Base-by-base conservation (phyloP, 1,284 basidiomycete genomes). In the Coniophora puteana region DNA sequence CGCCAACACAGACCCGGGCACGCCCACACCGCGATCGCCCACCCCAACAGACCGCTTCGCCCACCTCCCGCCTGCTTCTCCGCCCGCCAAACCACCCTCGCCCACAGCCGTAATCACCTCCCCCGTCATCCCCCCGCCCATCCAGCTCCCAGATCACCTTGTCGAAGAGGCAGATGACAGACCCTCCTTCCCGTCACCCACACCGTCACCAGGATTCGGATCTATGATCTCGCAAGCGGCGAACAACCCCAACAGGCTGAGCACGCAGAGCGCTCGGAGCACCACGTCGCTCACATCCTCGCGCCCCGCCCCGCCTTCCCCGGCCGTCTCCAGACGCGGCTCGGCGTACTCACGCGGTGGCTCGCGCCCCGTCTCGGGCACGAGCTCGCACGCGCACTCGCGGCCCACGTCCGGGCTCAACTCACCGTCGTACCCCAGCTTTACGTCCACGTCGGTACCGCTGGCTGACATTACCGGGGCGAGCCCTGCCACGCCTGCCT, bases 231-330 rank as follows among this genome's bases (percentile, higher is more conserved):
- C 46, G 41, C 14, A 43, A 35, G 8, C 44, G 38, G 14, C 8
- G 8, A 17, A 21, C 51, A 20, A 26, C 41, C 25, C 45, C n/a
- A n/a, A 45, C 39, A 31, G 57, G 11, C 43, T 58, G 11, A 58
- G 51, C 43, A 44, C 46, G 3, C 47, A 52, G 16, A 58, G 55
- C 5, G 40, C 46, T 14, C 47, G 51, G 16, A 58, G 55, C 5
- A 38, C 46, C 16, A 54, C 54, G 13, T 69, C 72, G 3, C 68
- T 78, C 35, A 68, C 69, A 1, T 74, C 78, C 3, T 76, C 71
- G 4, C 72, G 82, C 8, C 80, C 78, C 13, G 82, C 83, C 0
- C 83, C 83, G 0, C 78, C 76, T 1, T 83, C 81, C 2, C 82
- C 81, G 8, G 76, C 69, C 4, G 53, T 71, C 8, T 82, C 81